phyloP scores from a whole-genome alignment of 768 basidiomycete species.

The Leccinum ochraceum region DNA sequence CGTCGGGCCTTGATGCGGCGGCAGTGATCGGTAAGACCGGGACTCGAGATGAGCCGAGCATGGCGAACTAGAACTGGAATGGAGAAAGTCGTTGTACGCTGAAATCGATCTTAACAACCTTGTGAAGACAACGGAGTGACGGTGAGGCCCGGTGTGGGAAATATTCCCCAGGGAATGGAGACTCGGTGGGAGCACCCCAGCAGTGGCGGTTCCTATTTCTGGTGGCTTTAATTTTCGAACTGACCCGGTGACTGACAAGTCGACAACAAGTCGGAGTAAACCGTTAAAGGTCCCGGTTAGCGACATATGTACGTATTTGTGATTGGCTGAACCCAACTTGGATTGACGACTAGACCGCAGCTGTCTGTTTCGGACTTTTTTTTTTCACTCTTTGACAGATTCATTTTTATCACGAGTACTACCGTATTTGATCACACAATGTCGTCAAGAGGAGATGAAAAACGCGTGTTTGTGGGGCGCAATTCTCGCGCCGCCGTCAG shows the following conservation, averaged over 20 bases:
- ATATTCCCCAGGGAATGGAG: not conserved
- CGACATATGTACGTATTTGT: not conserved
- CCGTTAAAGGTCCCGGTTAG: not conserved
- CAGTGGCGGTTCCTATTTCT: not conserved
- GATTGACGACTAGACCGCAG: not conserved
- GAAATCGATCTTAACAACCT: not conserved
- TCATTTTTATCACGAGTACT: not conserved
- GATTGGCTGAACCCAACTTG: conserved; percentile 8
- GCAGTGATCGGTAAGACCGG: not conserved
- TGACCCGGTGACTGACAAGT: too few species aligned
- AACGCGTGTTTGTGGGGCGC: not conserved
- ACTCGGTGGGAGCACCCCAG: too few species aligned
- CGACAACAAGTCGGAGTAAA: not conserved
- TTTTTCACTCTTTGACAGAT: conserved; percentile 16
- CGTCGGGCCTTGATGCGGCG: not conserved
- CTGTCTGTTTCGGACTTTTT: conserved; percentile 5
- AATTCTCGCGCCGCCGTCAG: not conserved
- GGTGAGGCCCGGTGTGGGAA: not conserved
- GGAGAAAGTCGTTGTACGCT: not conserved
- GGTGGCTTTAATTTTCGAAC: not conserved
- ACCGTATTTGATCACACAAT: conserved; percentile 1
- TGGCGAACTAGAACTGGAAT: not conserved
- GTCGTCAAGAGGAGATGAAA: not conserved
- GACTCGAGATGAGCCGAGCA: not conserved
- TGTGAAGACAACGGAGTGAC: not conserved